phyloP scores from a whole-genome alignment of 1,284 basidiomycete species.

The Naganishia albida region DNA sequence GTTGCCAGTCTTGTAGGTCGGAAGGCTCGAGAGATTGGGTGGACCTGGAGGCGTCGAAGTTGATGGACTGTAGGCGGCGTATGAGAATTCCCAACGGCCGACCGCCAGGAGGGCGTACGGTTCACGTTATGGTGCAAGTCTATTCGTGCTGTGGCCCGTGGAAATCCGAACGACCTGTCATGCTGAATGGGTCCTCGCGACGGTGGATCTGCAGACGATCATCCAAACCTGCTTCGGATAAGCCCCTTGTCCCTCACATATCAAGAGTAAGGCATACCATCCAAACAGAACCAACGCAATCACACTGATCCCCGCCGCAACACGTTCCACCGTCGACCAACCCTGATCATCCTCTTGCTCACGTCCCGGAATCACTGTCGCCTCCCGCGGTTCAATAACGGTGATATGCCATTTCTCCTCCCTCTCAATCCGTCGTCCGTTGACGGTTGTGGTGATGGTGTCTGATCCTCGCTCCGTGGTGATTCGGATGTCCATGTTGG shows the following conservation, averaged over 20 bases:
- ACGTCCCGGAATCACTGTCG: not conserved
- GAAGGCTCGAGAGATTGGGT: no score
- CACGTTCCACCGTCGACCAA: not conserved
- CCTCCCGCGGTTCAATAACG: not conserved
- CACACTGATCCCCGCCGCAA: not conserved
- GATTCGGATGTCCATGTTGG: slow-evolving; percentile 14
- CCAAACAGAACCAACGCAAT: not conserved
- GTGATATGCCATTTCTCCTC: slow-evolving; percentile 8
- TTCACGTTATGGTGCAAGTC: no score
- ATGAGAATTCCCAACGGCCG: no score
- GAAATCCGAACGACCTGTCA: no score
- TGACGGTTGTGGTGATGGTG: slow-evolving; percentile 8
- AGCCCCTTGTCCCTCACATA: not conserved
- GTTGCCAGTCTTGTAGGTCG: no score
- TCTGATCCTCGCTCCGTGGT: slow-evolving; percentile 2
- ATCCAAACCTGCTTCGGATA: not conserved
- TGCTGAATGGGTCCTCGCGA: no score
- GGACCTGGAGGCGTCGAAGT: no score
- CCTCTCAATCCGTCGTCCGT: not conserved
- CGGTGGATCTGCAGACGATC: no score
- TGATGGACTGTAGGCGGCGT: no score
- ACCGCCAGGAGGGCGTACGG: no score
- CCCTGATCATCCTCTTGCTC: not conserved
- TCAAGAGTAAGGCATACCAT: not conserved
- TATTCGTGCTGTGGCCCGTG: no score